Evolutionary conservation across 306 rosid genomes (phyloP), one percentile per base, ranked within the genome.

Genomic region (Dalbergia cochinchinensis): DNA sequence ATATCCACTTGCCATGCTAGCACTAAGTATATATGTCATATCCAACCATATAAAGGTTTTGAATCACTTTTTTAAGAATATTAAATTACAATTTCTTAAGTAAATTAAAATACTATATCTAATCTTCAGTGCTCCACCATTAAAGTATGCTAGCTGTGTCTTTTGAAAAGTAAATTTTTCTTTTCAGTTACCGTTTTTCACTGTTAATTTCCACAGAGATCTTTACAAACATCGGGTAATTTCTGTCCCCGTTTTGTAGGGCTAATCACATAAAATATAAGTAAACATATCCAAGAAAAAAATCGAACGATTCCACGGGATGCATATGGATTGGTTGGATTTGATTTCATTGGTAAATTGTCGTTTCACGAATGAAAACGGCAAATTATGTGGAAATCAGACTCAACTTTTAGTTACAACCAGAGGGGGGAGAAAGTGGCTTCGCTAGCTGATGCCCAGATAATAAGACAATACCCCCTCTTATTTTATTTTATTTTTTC

Each of bases 121-220:
- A 20, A 33, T 70, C 35, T 41, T 48, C 20, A 69, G 83, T 70
- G 83, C 77, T 70, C 71, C 83, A 79, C 60, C 59, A 69, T 44
- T 59, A 70, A 69, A 79, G 83, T 47, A 42, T 42, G 45, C 59
- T 15, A 78, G 74, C 11, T 44, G 51, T 76, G 65, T 50, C 58
- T 66, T 55, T 8, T 15, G 50, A 69, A 31, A 33, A 42, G 35
- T 22, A 5, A 4, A 39, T 13, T 41, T 45, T 59, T 61, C 45
- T 60, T 42, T 59, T 26, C 47, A 61, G 22, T 47, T 61, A 11
- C 51, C 16, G 4, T 59, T 11, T 44, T 48, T 64, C 8, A 0
- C 41, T 6, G 0, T 6, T 16, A 26, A 26, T 54, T 53, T n/a
- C 20, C 22, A 7, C 35, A 34, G 33, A 34, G 51, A 62, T 74